A percentile compares a stretch with the other conserved stretches of the same genome.
These are phyloP conservation scores for Melampsora larici-populina DNA, from an alignment of 1,284 basidiomycete genomes.

Conservation along the genomic window DNA sequence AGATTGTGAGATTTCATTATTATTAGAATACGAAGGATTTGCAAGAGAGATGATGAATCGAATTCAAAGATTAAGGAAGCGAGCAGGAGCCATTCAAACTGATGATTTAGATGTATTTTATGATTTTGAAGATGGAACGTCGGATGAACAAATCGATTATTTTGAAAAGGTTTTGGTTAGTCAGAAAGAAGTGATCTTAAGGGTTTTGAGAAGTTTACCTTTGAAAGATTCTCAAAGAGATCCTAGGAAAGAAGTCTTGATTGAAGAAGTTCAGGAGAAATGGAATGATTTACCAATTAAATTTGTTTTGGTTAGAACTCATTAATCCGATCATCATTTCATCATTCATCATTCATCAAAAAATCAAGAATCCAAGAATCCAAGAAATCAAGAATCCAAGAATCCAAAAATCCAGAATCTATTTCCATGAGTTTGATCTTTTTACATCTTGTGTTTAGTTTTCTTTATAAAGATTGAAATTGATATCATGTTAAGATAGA, in stretches of 20 bases:
- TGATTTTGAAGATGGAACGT: constrained; percentile 68
- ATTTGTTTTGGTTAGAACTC: constrained; percentile 43
- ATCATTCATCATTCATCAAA: too few relatives aligned
- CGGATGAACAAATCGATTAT: constrained; percentile 57
- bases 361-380: too few relatives aligned
- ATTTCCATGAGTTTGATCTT: too few relatives aligned
- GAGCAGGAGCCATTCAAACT: constrained; percentile 87
- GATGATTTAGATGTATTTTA: constrained; percentile 92
- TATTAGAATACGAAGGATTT: constrained; percentile 81
- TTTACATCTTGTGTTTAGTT: too few relatives aligned
- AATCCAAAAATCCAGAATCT: too few relatives aligned
- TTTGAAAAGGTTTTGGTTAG: constrained; percentile 69
- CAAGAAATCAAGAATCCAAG: too few relatives aligned
- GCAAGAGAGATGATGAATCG: constrained; percentile 88
- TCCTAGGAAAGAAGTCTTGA: constrained; percentile 57
- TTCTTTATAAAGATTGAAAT: too few relatives aligned
- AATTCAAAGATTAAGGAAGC: constrained; percentile 92
- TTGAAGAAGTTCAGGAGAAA: constrained; percentile 46
- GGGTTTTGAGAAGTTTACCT: constrained; percentile 73
- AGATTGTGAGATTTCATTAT: constrained; percentile 79
- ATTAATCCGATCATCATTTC: too few relatives aligned
- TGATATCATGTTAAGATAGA: too few relatives aligned
- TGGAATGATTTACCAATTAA: constrained; percentile 44
- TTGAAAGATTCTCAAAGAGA: constrained; percentile 56
- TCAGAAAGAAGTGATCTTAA: constrained; percentile 70